Conservation (phyloP, 2,329 filamentous ascomycete genomes). For the Microsporum ferrugineum region DNA sequence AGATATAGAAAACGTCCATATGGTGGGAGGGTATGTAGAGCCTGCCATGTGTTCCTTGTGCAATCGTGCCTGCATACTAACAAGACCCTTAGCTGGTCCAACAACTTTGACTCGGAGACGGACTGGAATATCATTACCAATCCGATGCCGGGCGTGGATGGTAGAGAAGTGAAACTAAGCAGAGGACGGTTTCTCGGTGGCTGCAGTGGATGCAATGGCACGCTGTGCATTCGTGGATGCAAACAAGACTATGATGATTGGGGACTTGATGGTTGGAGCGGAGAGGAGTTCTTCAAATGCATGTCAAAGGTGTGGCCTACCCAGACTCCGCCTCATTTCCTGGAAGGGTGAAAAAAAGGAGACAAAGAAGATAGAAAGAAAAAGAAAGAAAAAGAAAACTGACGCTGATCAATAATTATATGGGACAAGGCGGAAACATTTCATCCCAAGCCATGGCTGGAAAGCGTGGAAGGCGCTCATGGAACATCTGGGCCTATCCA, state of each 20-base stretch:
- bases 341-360: not conserved
- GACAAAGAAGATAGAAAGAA: not conserved
- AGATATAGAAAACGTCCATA: slow-evolving; percentile 37
- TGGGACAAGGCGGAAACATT: slow-evolving; percentile 43
- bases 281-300: slow-evolving; percentile 46
- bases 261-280: slow-evolving; percentile 43
- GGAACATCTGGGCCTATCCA: slow-evolving; percentile 44
- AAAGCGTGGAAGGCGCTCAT: slow-evolving; percentile 39
- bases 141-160: slow-evolving; percentile 30
- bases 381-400: not conserved
- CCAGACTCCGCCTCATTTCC: not conserved
- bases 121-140: slow-evolving; percentile 37
- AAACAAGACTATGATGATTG: slow-evolving; percentile 38
- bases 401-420: not conserved
- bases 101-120: slow-evolving; percentile 31
- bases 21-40: slow-evolving; percentile 30
- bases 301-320: slow-evolving; percentile 40
- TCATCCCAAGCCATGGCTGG: slow-evolving; percentile 47
- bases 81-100: not conserved
- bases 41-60: slow-evolving; percentile 27
- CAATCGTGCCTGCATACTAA: not conserved
- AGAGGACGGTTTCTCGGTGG: slow-evolving; percentile 36
- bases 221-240: slow-evolving; percentile 33
- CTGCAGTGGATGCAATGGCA: slow-evolving; percentile 35
- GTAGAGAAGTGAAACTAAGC: slow-evolving; percentile 33